phyloP scores from a whole-genome alignment of 371 early-diverging fungal species.

The Mycotypha africana region DNA sequence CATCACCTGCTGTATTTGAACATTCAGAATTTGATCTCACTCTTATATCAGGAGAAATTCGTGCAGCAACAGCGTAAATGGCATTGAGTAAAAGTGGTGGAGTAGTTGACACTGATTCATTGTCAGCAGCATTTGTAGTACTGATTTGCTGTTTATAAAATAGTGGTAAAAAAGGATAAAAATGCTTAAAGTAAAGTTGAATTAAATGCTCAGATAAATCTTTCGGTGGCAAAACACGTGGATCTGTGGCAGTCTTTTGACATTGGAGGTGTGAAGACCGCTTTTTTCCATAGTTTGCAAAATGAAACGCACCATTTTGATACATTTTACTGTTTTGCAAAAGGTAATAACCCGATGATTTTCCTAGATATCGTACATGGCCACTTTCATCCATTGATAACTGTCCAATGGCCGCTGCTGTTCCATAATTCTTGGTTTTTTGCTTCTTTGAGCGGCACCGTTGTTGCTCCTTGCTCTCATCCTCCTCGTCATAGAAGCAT shows the following conservation, averaged over 20 bases:
- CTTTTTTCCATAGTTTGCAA: conserved; percentile 25
- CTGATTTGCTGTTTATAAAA: conserved; percentile 34
- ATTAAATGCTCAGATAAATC: conserved; percentile 53
- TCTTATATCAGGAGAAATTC: conserved; percentile 32
- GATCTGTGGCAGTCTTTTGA: conserved; percentile 9
- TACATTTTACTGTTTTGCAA: conserved; percentile 38
- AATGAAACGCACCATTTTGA: conserved; percentile 42
- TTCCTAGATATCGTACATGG: conserved; percentile 39
- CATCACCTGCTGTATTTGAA: conserved; percentile 34
- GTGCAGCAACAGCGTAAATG: conserved; percentile 46
- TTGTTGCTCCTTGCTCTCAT: background rate
- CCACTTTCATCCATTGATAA: conserved; percentile 45
- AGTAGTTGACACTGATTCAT: conserved; percentile 12
- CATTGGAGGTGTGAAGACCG: conserved; percentile 4
- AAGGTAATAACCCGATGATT: conserved; percentile 42
- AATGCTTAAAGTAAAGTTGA: conserved; percentile 47
- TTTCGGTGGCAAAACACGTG: conserved; percentile 38
- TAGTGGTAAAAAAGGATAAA: conserved; percentile 51
- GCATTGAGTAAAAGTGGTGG: conserved; percentile 45
- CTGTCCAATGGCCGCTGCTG: conserved; percentile 21
- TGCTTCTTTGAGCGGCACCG: no score
- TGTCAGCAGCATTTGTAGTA: conserved; percentile 3
- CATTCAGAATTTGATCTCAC: conserved; percentile 28
- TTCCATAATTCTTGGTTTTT: conserved; percentile 5
- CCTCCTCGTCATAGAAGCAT: background rate